Evolutionary conservation across 2,329 filamentous ascomycete species (phyloP).

Genomic region (Cercospora sojina): DNA sequence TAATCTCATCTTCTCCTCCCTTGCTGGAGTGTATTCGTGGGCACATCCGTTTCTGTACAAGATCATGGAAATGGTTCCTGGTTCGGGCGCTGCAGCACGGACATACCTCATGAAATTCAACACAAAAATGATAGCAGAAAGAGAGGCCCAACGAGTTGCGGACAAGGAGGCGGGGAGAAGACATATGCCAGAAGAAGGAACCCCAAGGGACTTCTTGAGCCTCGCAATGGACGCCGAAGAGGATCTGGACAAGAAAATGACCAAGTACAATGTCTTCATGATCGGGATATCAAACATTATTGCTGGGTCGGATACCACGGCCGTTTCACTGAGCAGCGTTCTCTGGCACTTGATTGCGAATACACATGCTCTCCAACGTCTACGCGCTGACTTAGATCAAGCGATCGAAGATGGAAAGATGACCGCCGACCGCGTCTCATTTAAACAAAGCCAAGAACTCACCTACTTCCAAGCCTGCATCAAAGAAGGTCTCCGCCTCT

Average conservation of each 20-base stretch:
- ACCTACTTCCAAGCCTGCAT: constrained; percentile 44
- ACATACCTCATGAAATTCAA: constrained; percentile 20
- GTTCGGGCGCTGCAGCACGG: constrained; percentile 19
- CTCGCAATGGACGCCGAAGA: constrained; percentile 24
- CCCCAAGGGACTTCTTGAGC: constrained; percentile 23
- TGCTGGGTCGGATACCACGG: constrained; percentile 40
- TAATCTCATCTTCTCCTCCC: constrained; percentile 16
- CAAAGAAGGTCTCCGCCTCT: constrained; percentile 31
- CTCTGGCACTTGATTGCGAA: constrained; percentile 38
- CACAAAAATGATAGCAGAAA: constrained; percentile 13
- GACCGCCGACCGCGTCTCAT: constrained; percentile 29
- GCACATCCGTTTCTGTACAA: constrained; percentile 22
- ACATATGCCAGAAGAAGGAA: constrained; percentile 13
- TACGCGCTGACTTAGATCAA: constrained; percentile 28
- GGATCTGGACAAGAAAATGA: constrained; percentile 25
- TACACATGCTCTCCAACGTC: constrained; percentile 27
- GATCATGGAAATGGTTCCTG: constrained; percentile 19
- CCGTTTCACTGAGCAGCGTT: constrained; percentile 36
- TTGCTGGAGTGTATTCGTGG: constrained; percentile 23
- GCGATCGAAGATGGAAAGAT: constrained; percentile 17
- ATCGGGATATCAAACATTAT: constrained; percentile 27
- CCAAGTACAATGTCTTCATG: constrained; percentile 25
- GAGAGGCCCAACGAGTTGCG: constrained; percentile 10
- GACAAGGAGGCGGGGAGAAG: constrained; percentile 13
- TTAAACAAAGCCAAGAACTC: constrained; percentile 38